Conservation (phyloP, 495 filamentous ascomycete genomes). For the Hypomontagnella submonticulosa region DNA sequence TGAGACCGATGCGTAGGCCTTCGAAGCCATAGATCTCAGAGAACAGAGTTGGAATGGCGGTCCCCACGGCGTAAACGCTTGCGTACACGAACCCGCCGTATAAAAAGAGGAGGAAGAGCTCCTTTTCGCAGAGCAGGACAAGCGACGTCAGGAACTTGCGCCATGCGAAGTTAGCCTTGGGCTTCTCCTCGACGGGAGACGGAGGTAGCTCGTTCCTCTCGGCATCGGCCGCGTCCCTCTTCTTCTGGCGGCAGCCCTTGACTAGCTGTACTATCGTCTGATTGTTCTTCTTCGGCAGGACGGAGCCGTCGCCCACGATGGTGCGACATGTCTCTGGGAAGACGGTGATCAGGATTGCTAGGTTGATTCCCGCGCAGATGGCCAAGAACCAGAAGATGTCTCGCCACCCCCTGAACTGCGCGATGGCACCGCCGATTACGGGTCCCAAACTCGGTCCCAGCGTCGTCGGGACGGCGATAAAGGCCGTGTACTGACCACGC, state of each 20-base stretch:
- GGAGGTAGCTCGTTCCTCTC: slow-evolving; percentile 50
- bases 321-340: slow-evolving; percentile 71
- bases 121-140: slow-evolving; percentile 68
- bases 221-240: slow-evolving; percentile 68
- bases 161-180: slow-evolving; percentile 49
- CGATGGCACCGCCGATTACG: slow-evolving; percentile 69
- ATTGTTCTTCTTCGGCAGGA: slow-evolving; percentile 55
- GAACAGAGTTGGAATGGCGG: slow-evolving; percentile 58
- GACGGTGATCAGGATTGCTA: slow-evolving; percentile 56
- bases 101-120: slow-evolving; percentile 66
- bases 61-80: slow-evolving; percentile 65
- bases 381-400: slow-evolving; percentile 76
- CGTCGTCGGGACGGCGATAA: slow-evolving; percentile 51
- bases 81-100: slow-evolving; percentile 68
- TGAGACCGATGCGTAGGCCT: slow-evolving; percentile 67
- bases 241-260: slow-evolving; percentile 54
- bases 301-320: slow-evolving; percentile 72
- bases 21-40: slow-evolving; percentile 65
- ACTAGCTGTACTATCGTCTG: slow-evolving; percentile 51
- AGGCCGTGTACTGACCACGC: slow-evolving; percentile 60
- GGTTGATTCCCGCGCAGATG: slow-evolving; percentile 59
- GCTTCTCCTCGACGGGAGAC: slow-evolving; percentile 46
- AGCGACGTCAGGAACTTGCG: slow-evolving; percentile 71
- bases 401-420: slow-evolving; percentile 71
- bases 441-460: slow-evolving; percentile 67